Conservation (phyloP, 2,329 filamentous ascomycete species). For the Xylariaceae sp. region DNA sequence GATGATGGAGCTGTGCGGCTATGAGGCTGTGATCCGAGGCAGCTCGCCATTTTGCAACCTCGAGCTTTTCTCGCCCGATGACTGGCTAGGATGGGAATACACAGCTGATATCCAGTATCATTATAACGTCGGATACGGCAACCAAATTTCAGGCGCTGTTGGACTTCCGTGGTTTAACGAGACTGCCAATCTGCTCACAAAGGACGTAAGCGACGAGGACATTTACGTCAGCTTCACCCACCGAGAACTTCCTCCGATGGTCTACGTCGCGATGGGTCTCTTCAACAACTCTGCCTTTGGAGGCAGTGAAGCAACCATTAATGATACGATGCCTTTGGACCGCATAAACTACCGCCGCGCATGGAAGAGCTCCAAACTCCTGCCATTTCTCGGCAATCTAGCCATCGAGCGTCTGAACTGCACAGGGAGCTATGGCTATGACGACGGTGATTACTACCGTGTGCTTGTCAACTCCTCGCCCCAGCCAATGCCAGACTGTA, state of each 20-base stretch:
- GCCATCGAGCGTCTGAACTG: conserved; percentile 64
- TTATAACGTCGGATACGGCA: conserved; percentile 64
- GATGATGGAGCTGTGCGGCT: conserved; percentile 63
- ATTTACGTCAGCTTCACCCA: conserved; percentile 67
- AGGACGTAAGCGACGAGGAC: conserved; percentile 41
- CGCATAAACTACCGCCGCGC: conserved; percentile 58
- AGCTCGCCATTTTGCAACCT: conserved; percentile 58
- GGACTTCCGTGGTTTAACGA: conserved; percentile 66
- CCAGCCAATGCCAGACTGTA: conserved; percentile 37
- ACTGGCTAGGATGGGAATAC: conserved; percentile 66
- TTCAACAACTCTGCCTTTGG: conserved; percentile 63
- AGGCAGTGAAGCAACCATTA: conserved; percentile 44
- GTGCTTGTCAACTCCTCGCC: conserved; percentile 40
- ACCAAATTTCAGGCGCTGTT: conserved; percentile 49
- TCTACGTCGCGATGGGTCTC: conserved; percentile 62
- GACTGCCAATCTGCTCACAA: conserved; percentile 47
- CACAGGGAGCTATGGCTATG: conserved; percentile 48
- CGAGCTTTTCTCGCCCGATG: conserved; percentile 53
- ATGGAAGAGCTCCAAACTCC: conserved; percentile 59
- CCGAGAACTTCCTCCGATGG: conserved; percentile 62
- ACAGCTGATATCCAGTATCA: conserved; percentile 60
- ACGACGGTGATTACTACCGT: conserved; percentile 47
- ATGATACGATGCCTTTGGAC: conserved; percentile 61
- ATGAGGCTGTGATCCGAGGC: conserved; percentile 60
- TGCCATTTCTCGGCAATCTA: conserved; percentile 64